Percentiles rank a stretch among this genome's conserved stretches.
Evolutionary conservation across 2,329 filamentous ascomycete genomes (phyloP).

Genomic region (Blastomyces percursus): DNA sequence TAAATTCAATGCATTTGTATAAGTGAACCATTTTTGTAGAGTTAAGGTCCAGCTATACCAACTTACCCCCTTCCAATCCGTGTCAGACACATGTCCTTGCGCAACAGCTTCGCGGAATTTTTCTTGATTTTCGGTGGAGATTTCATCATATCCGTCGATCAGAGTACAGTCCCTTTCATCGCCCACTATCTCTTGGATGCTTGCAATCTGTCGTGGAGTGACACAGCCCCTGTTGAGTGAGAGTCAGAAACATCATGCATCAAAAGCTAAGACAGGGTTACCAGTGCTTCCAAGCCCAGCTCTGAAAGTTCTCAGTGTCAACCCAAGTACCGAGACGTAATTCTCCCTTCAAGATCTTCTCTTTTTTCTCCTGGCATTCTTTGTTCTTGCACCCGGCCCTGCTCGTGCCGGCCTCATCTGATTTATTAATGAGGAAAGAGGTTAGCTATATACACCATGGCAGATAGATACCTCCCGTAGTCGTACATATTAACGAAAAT

Average conservation of each 20-base stretch:
- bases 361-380: conserved; percentile 56
- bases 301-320: conserved; percentile 47
- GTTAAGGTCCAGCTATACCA: conserved; percentile 12
- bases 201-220: conserved; percentile 60
- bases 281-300: conserved; percentile 81
- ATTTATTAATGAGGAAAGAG: neutral
- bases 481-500: neutral
- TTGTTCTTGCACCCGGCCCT: conserved; percentile 64
- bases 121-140: conserved; percentile 55
- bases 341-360: conserved; percentile 70
- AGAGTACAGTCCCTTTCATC: conserved; percentile 48
- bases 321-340: conserved; percentile 68
- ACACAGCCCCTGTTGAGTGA: conserved; percentile 63
- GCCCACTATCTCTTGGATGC: conserved; percentile 46
- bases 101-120: conserved; percentile 63
- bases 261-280: conserved; percentile 30
- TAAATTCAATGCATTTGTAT: neutral
- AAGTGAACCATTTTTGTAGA: neutral
- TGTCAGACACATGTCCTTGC: conserved; percentile 69
- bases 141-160: conserved; percentile 72
- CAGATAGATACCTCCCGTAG: neutral
- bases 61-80: conserved; percentile 80
- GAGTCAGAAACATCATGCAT: conserved; percentile 4
- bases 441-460: conserved; percentile 1
- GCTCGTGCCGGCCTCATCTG: conserved; percentile 60